Evolutionary conservation across 2,329 filamentous ascomycete species (phyloP), one percentile per base, ranked within the genome.

Genomic region (Leptosphaerulina australis): DNA sequence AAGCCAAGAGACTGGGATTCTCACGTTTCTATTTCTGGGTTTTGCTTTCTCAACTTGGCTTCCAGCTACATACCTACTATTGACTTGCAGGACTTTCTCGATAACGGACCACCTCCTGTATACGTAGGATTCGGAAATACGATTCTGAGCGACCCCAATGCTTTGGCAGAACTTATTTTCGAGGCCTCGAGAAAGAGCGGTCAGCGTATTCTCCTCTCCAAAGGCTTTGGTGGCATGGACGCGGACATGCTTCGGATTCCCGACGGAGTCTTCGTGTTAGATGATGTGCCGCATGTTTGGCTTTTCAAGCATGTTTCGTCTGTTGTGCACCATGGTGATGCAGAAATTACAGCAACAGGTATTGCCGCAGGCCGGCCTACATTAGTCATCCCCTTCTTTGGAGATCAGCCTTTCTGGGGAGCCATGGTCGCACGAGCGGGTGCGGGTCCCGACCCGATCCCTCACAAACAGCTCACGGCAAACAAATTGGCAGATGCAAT

Each of bases 271-370:
- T 50, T 82, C 75, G 66, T 68, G 83, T 18, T 65, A 17, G 89
- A 87, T 17, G 92, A 92, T 64, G 85, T 87, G 34, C 90, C 90
- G 0, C 90, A 95, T 57, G 90, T 94, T 71, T 95, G 90, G 90
- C 76, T 95, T 0, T 95, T 95, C 69, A 79, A 89, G 55, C 84
- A 81, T 31, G 89, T 94, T 2, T 86, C 88, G 0, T 86, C 83
- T 30, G 90, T 95, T 1, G 86, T 92, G 4, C 90, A 95, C 64
- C 90, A 94, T 54, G 90, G 90, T 12, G 90, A 90, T 47, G 90
- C 90, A 3, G 90, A 90, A n/a, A 95, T 90, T 2, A 91, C 89
- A 0, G 89, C 90, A 0, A 88, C 89, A 0, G 90, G 90, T 6
- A 86, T 95, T 50, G 81, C 86, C 14, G 83, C 85, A 2, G 90